Base-by-base conservation (phyloP, 1,284 basidiomycete species). In the Moesziomyces sp. region DNA sequence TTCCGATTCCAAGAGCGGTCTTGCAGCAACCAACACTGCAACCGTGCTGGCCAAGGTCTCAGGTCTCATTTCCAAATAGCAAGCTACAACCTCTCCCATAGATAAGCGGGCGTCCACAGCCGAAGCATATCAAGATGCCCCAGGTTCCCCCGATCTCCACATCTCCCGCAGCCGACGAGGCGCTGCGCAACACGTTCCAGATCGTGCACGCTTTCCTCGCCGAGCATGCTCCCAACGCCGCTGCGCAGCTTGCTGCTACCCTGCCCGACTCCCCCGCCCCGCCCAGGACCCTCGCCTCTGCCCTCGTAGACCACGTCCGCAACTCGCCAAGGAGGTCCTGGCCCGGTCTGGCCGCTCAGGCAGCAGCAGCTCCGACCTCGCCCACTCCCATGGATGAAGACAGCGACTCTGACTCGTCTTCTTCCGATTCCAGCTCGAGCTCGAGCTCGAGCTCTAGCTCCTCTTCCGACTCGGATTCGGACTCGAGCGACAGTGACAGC, bases 181-280 rank as follows among this genome's bases (percentile, higher is more conserved):
- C 66, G 5, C 62, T 74, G 9, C 51, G 49, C 23, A 52, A 70
- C 52, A 74, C 72, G 3, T 74, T 74, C 45, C 61, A 60, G 51
- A 70, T 74, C 46, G 72, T 74, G 3, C 63, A 74, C 35, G 66
- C 72, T n/a, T 74, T 74, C 52, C 21, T 74, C 5, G 40, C 62
- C 14, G 58, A 74, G 44, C 66, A 74, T 43, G 72, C 72, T 19
- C 72, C 72, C 23, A 40, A 46, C 6, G 66, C 62, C 18, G 72
- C 66, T 14, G 55, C 61, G 42, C 50, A 58, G 38, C 48, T 73
- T 5, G 70, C 70, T n/a, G 19, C 49, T 5, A 47, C 59, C 5
- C 38, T 73, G 49, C 70, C 64, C n/a, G 48, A 53, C 24, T 61
- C 63, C 1, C 61, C 68, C 16, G 62, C 58, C 9, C 63, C 69